Base-by-base conservation (phyloP, 345 rosid species). In the Euphorbia lathyris region DNA sequence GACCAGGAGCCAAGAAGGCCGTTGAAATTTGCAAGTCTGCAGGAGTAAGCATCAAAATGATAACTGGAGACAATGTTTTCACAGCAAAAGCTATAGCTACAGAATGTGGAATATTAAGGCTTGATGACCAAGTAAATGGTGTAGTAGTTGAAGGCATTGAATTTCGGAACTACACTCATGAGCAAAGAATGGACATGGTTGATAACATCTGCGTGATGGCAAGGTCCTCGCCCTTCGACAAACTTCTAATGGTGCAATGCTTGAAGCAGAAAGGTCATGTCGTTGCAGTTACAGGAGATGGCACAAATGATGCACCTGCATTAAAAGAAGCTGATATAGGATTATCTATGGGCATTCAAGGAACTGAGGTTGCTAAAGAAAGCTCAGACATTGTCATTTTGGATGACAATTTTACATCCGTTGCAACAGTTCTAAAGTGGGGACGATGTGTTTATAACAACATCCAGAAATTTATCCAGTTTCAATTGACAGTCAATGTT, bases 251-350 rank as follows among this genome's bases (percentile, higher is more conserved):
- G 74, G 79, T 76, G 23, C 71, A 70, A 50, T 65, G 74, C 74
- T 53, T 76, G 56, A 70, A 55, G n/a, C 53, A 65, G 67, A 70
- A 23, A 70, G 79, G 74, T 1, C 67, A 76, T 27, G 79, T 76
- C 32, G 79, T 76, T 47, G 79, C 79, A 48, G 79, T 76, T 5
- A 76, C 79, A 13, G 79, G 74, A 58, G 79, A 76, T 38, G 79
- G 79, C 23, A 76, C 74, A 36, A 76, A 76, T 51, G 79, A 76
- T 36, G 79, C 74, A 3, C 79, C 79, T 50, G 79, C 79, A 38
- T 14, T 76, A 38, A 65, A 70, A 65, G 74, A 76, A 66, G 79
- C 79, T 11, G 79, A 76, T 40, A 65, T 76, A 76, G 79, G 79
- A 20, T 62, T 76, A 20, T 76, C 79, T 2, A 76, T 76, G 79